These are phyloP conservation scores for Acanthamoeba polyphaga DNA, from an alignment of 208 protist species.

Conservation along the genomic window DNA sequence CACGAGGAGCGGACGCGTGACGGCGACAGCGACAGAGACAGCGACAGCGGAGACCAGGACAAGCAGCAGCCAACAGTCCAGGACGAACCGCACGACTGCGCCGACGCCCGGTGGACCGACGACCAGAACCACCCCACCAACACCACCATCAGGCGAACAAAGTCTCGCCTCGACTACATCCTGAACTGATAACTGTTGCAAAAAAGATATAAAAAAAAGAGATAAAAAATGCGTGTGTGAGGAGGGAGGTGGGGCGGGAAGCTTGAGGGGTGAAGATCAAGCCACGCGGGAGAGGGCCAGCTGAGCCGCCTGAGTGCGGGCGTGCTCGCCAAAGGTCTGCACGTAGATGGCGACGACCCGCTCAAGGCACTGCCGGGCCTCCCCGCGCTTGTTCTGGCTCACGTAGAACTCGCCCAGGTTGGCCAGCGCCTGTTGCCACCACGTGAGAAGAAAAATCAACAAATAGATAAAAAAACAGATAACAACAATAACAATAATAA, in stretches of 20 bases:
- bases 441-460: too few species aligned
- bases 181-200: background rate
- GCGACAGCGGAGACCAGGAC: too few species aligned
- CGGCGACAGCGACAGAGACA: too few species aligned
- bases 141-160: background rate
- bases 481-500: too few species aligned
- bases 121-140: background rate
- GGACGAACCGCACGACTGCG: background rate
- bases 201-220: too few species aligned
- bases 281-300: background rate
- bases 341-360: background rate
- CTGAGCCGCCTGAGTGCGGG: background rate
- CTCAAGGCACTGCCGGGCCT: background rate
- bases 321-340: background rate
- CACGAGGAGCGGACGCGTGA: too few species aligned
- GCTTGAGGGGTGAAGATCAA: background rate
- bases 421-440: background rate
- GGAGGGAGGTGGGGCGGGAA: too few species aligned
- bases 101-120: background rate
- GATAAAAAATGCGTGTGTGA: too few species aligned
- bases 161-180: background rate
- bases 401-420: slow-evolving; percentile 43
- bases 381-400: background rate
- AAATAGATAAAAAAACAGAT: too few species aligned
- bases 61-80: background rate